Conservation (phyloP, 805 yeast species). For the Ogataea henricii region DNA sequence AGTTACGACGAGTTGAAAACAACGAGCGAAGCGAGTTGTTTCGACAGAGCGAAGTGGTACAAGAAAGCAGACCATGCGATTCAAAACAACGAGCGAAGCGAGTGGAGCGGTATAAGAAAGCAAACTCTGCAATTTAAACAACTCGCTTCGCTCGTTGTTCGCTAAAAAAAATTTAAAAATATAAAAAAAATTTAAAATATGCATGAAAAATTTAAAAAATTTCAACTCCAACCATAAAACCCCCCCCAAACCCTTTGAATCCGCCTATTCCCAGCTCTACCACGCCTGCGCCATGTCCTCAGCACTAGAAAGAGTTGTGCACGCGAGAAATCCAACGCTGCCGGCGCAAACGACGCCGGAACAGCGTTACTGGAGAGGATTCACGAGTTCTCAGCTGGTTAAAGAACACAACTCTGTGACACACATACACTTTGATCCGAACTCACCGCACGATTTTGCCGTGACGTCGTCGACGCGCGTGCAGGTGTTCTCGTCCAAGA, state of each 20-base stretch:
- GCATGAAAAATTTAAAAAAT: neutral
- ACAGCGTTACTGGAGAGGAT: slow-evolving; percentile 91
- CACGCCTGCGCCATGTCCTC: slow-evolving; percentile 67
- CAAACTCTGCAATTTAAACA: no score
- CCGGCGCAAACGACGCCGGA: slow-evolving; percentile 90
- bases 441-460: slow-evolving; percentile 87
- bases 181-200: neutral
- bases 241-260: neutral
- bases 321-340: slow-evolving; percentile 69
- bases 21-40: no score
- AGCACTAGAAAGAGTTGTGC: slow-evolving; percentile 60
- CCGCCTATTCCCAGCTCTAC: neutral
- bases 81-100: neutral
- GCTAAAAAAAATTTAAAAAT: no score
- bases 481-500: slow-evolving; percentile 90
- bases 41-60: no score
- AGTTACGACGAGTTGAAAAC: no score
- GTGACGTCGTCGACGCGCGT: slow-evolving; percentile 89
- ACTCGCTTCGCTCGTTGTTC: no score
- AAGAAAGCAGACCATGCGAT: no score
- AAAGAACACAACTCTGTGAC: slow-evolving; percentile 93
- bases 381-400: slow-evolving; percentile 78
- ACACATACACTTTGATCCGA: slow-evolving; percentile 85
- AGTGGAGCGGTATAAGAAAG: no score
- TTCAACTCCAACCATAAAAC: neutral